Percentiles rank a stretch among this genome's conserved stretches.
These are phyloP conservation scores for Fusarium nisikadoi DNA, from an alignment of 2,329 filamentous ascomycete species.

Conservation along the genomic window DNA sequence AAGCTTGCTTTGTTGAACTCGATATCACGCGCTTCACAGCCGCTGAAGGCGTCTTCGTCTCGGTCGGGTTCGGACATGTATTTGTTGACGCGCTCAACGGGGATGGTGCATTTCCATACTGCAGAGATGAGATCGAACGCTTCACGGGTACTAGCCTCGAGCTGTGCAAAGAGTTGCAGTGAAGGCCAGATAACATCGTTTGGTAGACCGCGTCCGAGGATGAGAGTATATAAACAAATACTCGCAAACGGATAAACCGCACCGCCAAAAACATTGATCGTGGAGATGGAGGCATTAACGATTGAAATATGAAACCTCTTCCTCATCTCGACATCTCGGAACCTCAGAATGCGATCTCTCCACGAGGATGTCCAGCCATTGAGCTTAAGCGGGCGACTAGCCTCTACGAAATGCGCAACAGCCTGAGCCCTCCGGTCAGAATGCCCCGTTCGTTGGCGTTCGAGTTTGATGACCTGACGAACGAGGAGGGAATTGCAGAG, in stretches of 20 bases:
- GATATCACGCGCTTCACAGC: constrained; percentile 53
- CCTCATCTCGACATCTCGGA: constrained; percentile 50
- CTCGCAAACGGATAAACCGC: constrained; percentile 82
- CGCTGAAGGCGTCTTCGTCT: constrained; percentile 57
- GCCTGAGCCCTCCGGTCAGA: constrained; percentile 84
- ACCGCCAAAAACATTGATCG: constrained; percentile 77
- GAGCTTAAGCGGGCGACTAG: constrained; percentile 73
- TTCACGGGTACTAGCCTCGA: constrained; percentile 78
- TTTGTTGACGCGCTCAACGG: constrained; percentile 81
- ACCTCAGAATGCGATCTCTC: constrained; percentile 51
- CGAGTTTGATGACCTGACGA: constrained; percentile 72
- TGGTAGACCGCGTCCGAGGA: constrained; percentile 73
- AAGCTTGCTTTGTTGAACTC: constrained; percentile 75
- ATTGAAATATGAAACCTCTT: constrained; percentile 52
- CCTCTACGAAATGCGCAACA: constrained; percentile 87
- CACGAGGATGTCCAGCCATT: constrained; percentile 55
- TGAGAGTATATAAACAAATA: constrained; percentile 82
- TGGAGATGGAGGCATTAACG: constrained; percentile 63
- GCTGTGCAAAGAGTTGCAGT: constrained; percentile 79
- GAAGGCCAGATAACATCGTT: constrained; percentile 90
- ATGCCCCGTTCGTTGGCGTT: constrained; percentile 75
- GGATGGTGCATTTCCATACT: constrained; percentile 83
- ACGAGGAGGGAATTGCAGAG: constrained; percentile 75
- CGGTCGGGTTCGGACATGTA: constrained; percentile 91
- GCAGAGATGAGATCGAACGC: constrained; percentile 80